Conservation (phyloP, 768 basidiomycete genomes). For the Russula dissimulans region DNA sequence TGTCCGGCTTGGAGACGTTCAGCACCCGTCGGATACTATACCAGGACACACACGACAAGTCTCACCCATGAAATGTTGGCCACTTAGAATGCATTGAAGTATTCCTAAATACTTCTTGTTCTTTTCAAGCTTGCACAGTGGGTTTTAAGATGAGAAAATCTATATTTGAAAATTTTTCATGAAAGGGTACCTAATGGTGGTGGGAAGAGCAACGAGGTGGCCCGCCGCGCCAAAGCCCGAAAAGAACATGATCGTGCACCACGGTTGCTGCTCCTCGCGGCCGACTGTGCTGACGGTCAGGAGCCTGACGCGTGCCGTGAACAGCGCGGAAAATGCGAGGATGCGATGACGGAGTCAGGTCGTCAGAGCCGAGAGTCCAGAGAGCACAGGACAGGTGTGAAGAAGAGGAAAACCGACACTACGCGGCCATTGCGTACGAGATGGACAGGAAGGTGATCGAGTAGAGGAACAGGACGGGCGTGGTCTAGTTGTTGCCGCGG, state of each 20-base stretch:
- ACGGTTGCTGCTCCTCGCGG: constrained; percentile 88
- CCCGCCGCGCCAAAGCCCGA: constrained; percentile 58
- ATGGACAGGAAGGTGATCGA: constrained; percentile 77
- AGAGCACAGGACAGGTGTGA: constrained; percentile 51
- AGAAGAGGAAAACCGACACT: constrained; percentile 62
- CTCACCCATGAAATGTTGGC: too few relatives aligned
- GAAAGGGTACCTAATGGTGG: too few relatives aligned
- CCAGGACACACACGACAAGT: constrained; percentile 32
- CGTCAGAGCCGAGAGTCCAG: constrained; percentile 60
- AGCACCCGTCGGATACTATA: constrained; percentile 59
- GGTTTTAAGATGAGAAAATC: too few relatives aligned
- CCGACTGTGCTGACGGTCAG: constrained; percentile 81
- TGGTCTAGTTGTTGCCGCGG: not conserved
- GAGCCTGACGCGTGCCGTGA: constrained; percentile 60
- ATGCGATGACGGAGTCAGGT: constrained; percentile 67
- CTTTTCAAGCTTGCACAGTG: too few relatives aligned
- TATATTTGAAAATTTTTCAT: too few relatives aligned
- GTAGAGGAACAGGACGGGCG: constrained; percentile 55
- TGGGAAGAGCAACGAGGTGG: constrained; percentile 54
- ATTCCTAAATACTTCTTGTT: too few relatives aligned
- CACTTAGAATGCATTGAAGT: too few relatives aligned
- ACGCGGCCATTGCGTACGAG: constrained; percentile 92
- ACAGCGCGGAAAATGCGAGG: constrained; percentile 57
- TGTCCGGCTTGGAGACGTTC: constrained; percentile 59
- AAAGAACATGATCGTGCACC: constrained; percentile 87